Evolutionary conservation across 345 rosid genomes (phyloP).

Genomic region (Gossypium sturtianum): DNA sequence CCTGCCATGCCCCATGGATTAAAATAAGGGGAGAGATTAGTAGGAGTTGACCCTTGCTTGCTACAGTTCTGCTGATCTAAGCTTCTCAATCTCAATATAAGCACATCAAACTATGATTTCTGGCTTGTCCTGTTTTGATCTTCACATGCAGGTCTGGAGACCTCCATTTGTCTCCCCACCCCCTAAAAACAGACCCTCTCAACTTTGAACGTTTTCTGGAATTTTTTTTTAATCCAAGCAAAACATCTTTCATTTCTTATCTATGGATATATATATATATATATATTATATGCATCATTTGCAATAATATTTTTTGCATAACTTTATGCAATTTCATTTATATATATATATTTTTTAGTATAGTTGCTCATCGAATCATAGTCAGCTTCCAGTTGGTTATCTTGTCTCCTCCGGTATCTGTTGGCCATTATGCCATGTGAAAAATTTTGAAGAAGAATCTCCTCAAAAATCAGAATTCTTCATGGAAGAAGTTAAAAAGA

Average conservation of each 20-base stretch:
- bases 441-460: conserved; percentile 6
- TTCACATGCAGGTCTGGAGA: conserved; percentile 16
- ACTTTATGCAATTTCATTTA: background rate
- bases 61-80: conserved; percentile 2
- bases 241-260: background rate
- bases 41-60: background rate
- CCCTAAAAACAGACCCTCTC: background rate
- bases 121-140: conserved; percentile 1
- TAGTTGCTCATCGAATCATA: background rate
- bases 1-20: background rate
- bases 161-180: conserved; percentile 4
- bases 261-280: background rate
- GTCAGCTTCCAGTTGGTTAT: background rate
- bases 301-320: background rate
- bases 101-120: conserved; percentile 12
- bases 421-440: conserved; percentile 1
- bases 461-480: background rate
- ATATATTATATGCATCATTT: background rate
- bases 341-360: background rate
- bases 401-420: background rate
- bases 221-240: background rate
- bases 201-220: background rate
- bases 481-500: background rate
- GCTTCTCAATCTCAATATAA: conserved; percentile 16
- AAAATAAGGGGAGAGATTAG: conserved; percentile 4